Conservation (phyloP, 306 rosid species). For the Rosa rugosa region DNA sequence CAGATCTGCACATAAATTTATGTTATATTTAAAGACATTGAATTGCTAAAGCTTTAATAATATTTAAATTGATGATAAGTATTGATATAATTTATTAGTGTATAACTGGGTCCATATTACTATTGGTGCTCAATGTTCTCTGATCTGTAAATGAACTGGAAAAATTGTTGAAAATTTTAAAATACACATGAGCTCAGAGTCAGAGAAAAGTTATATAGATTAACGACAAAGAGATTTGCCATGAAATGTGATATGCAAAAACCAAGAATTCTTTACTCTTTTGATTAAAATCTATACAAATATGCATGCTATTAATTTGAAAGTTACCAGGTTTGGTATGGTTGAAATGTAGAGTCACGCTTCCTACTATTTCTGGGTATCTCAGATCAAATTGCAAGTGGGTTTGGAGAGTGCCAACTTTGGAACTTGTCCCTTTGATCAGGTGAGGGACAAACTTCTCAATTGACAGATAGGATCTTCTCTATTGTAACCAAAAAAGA, state of each 20-base stretch:
- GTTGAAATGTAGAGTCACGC: not conserved
- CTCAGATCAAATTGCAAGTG: conserved; percentile 1
- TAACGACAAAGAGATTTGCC: not conserved
- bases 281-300: not conserved
- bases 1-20: not conserved
- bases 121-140: not conserved
- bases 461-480: not conserved
- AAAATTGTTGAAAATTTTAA: not conserved
- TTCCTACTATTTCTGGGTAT: not conserved
- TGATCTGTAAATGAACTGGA: not conserved
- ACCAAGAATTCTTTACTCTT: not conserved
- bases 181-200: rapidly evolving
- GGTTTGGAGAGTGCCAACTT: conserved; percentile 10
- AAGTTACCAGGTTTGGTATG: not conserved
- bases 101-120: not conserved
- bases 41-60: not conserved
- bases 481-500: not conserved
- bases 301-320: not conserved
- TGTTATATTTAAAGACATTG: not conserved
- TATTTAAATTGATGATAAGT: not conserved
- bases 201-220: too few species aligned
- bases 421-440: conserved; percentile 2
- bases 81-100: not conserved
- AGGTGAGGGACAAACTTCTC: conserved; percentile 15
- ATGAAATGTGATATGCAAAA: not conserved